Base-by-base conservation (phyloP, 176 grass and related monocot genomes). In the Triticum timopheevii region DNA sequence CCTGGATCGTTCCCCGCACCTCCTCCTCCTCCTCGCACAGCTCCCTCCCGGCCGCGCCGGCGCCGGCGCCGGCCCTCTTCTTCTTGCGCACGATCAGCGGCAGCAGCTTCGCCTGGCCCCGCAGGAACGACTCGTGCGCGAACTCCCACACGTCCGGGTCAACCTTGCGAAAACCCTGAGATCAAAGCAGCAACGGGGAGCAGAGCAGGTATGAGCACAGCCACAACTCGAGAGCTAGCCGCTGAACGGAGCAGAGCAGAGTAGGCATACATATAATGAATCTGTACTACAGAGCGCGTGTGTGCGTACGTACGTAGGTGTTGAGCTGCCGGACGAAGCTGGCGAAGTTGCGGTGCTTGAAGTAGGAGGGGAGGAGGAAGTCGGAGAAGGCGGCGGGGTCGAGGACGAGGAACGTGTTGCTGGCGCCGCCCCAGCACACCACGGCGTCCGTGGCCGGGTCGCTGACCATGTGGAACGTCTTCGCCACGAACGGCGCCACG, bases 321-420 rank as follows among this genome's bases (percentile, higher is more conserved):
- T 96, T 96, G 89, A 97, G 95, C 88, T 97, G 95, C 7, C 96
- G 96, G 83, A 98, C 81, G 76, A 98, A 98, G 80, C 91, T 94
- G 76, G 96, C 91, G 87, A 98, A 98, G 62, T 95, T 95, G 82
- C 93, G 88, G 92, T 98, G 96, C 92, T 98, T 98, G 93, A 98
- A 98, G 86, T 94, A 88, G 82, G 86, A 81, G 2, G 90, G 90
- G 30, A 91, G 90, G 17, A 91, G 90, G 82, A n/a, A 88, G 39
- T 85, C 82, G 86, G 90, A 88, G 90, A 91, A 91, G 90, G 86
- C 71, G 71, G 90, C 90, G 1, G 90, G 86, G 64, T 91, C 86
- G 77, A 88, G 50, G 38, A 91, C 82, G 77, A 88, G 31, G 86
- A 91, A 91, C 62, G 86, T 91, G 90, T 91, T 91, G 77, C 86